phyloP scores from a whole-genome alignment of 257 asterid genomes.

The Ilex asprella region DNA sequence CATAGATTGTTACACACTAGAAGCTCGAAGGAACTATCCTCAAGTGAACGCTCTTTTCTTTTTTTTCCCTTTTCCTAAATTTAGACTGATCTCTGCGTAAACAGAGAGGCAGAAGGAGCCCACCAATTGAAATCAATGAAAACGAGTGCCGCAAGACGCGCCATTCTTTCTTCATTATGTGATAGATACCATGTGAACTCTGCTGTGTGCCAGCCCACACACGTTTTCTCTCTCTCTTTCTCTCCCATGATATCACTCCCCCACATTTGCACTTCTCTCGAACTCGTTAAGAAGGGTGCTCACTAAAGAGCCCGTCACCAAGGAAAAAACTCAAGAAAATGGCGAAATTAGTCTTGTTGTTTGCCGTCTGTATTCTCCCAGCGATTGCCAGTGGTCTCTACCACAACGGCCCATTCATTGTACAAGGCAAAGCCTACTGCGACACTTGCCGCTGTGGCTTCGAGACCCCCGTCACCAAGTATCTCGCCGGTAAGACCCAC shows the following conservation, averaged over 20 bases:
- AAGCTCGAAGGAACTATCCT: too few species aligned
- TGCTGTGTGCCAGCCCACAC: background rate
- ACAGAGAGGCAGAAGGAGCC: too few species aligned
- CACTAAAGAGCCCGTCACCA: too few species aligned
- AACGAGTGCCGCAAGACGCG: background rate
- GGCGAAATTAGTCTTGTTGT: background rate
- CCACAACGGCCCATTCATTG: background rate
- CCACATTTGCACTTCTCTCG: too few species aligned
- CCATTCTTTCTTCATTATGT: background rate
- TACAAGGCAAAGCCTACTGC: background rate
- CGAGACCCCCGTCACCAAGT: conserved; percentile 1
- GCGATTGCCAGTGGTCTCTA: background rate
- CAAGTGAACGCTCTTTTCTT: too few species aligned
- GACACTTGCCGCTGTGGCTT: conserved; percentile 3
- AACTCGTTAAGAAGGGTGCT: too few species aligned
- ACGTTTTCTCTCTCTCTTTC: too few species aligned
- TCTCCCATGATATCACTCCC: too few species aligned
- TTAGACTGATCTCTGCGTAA: too few species aligned
- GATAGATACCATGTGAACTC: background rate
- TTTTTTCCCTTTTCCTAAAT: too few species aligned
- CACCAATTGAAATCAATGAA: background rate
- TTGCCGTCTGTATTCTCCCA: background rate
- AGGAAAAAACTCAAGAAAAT: background rate
- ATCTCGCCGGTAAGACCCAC: background rate
- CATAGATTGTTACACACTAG: too few species aligned